Evolutionary conservation across 495 filamentous ascomycete genomes (phyloP).

Genomic region (Penicillium herquei): DNA sequence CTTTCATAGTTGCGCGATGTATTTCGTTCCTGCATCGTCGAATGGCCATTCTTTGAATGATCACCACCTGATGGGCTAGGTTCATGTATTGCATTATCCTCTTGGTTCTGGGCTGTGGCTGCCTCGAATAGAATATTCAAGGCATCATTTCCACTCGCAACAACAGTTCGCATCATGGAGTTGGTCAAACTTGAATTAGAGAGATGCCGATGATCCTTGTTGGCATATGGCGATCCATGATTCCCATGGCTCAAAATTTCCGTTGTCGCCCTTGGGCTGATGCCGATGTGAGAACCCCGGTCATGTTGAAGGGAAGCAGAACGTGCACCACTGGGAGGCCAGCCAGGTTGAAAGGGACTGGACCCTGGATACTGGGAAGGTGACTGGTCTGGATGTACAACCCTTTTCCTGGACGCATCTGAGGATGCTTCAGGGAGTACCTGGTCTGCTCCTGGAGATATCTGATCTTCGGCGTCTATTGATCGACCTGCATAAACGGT

Average conservation of each 20-base stretch:
- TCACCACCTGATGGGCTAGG: constrained; percentile 10
- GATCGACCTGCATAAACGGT: constrained; percentile 17
- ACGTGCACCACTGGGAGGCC: constrained; percentile 10
- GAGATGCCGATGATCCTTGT: constrained; percentile 26
- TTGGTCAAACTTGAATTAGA: constrained; percentile 36
- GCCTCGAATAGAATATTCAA: constrained; percentile 55
- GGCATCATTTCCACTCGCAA: constrained; percentile 52
- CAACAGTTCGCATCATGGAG: constrained; percentile 50
- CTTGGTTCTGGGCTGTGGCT: constrained; percentile 40
- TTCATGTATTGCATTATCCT: constrained; percentile 18
- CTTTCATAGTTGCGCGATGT: constrained; percentile 19
- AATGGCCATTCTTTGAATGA: constrained; percentile 11
- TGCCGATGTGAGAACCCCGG: constrained; percentile 11
- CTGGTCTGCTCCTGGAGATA: constrained; percentile 10
- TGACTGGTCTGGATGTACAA: constrained; percentile 5
- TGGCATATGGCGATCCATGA: constrained; percentile 5
- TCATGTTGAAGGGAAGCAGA: constrained; percentile 14
- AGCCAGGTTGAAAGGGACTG: constrained; percentile 18
- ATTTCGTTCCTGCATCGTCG: constrained; percentile 8
- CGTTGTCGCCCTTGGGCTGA: constrained; percentile 10
- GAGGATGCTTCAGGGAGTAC: neutral
- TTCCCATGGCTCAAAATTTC: neutral
- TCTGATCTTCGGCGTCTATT: constrained; percentile 9
- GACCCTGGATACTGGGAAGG: constrained; percentile 12
- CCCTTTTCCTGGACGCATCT: constrained; percentile 3